Evolutionary conservation across 2,329 filamentous ascomycete genomes (phyloP).

Genomic region (Alternaria brassicae): DNA sequence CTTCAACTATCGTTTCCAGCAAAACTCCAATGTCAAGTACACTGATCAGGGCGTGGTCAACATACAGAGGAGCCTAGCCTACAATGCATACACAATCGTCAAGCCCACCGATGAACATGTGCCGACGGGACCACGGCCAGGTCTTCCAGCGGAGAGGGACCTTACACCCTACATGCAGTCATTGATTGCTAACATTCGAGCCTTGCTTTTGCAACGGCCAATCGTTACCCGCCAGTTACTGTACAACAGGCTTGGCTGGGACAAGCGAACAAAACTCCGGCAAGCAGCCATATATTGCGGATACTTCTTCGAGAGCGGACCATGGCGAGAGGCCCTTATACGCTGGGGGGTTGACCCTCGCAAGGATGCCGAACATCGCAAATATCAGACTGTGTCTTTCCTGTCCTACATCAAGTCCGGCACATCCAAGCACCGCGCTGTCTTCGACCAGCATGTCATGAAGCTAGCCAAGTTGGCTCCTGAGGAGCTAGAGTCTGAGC

Average conservation of each 20-base stretch:
- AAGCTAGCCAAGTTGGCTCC: slow-evolving; percentile 32
- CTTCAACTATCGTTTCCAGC: slow-evolving; percentile 76
- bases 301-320: slow-evolving; percentile 91
- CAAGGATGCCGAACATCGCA: slow-evolving; percentile 74
- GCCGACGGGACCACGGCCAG: slow-evolving; percentile 66
- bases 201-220: slow-evolving; percentile 74
- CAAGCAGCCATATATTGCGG: slow-evolving; percentile 82
- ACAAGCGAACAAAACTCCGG: slow-evolving; percentile 66
- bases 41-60: slow-evolving; percentile 51
- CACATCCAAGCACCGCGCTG: slow-evolving; percentile 32
- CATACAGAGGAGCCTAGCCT: slow-evolving; percentile 35
- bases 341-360: slow-evolving; percentile 88
- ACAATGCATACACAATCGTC: slow-evolving; percentile 56
- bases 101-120: slow-evolving; percentile 68
- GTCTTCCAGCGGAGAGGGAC: slow-evolving; percentile 59
- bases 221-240: slow-evolving; percentile 87
- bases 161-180: slow-evolving; percentile 66
- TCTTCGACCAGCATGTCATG: slow-evolving; percentile 36
- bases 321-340: slow-evolving; percentile 88
- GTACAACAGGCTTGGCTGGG: slow-evolving; percentile 70
- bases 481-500: slow-evolving; percentile 50
- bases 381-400: slow-evolving; percentile 78
- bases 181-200: slow-evolving; percentile 69
- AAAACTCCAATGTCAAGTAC: slow-evolving; percentile 79
- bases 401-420: slow-evolving; percentile 43